Percentiles rank a stretch among this genome's conserved stretches.
phyloP scores from a whole-genome alignment of 192 early-diverging fungal species.

The Gryganskiella cystojenkinii region DNA sequence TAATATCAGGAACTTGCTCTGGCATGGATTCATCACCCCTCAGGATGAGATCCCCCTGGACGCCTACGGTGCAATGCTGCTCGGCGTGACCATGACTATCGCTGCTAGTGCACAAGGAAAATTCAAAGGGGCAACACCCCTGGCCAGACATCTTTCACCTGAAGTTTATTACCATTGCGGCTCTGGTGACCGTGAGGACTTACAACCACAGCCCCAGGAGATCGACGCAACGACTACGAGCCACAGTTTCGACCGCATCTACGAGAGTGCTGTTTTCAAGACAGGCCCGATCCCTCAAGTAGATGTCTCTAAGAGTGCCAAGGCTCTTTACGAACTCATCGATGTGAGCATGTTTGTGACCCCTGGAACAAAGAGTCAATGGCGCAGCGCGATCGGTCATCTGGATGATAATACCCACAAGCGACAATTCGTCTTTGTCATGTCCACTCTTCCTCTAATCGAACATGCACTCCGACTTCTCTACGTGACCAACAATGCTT shows the following conservation, averaged over 20 bases:
- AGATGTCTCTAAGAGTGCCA: not conserved
- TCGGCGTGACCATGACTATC: slow-evolving; percentile 36
- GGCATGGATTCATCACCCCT: slow-evolving; percentile 48
- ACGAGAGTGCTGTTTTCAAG: no score
- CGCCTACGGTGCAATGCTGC: slow-evolving; percentile 42
- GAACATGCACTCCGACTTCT: slow-evolving; percentile 28
- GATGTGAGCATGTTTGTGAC: slow-evolving; percentile 21
- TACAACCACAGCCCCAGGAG: no score
- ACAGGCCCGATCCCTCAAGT: no score
- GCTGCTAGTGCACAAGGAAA: not conserved
- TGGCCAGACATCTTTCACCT: slow-evolving; percentile 8
- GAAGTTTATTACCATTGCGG: slow-evolving; percentile 16
- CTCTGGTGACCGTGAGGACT: no score
- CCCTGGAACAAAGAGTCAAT: slow-evolving; percentile 16
- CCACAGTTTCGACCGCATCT: no score
- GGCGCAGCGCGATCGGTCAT: slow-evolving; percentile 11
- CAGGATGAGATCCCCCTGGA: slow-evolving; percentile 31
- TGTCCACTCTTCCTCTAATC: slow-evolving; percentile 31
- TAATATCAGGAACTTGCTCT: slow-evolving; percentile 44
- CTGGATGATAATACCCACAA: not conserved
- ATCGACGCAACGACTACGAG: no score
- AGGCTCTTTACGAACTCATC: not conserved
- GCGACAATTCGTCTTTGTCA: slow-evolving; percentile 23
- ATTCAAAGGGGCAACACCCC: not conserved
- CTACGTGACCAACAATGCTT: slow-evolving; percentile 27